Base-by-base conservation (phyloP, 1,284 basidiomycete genomes). In the Irpex lacteus region DNA sequence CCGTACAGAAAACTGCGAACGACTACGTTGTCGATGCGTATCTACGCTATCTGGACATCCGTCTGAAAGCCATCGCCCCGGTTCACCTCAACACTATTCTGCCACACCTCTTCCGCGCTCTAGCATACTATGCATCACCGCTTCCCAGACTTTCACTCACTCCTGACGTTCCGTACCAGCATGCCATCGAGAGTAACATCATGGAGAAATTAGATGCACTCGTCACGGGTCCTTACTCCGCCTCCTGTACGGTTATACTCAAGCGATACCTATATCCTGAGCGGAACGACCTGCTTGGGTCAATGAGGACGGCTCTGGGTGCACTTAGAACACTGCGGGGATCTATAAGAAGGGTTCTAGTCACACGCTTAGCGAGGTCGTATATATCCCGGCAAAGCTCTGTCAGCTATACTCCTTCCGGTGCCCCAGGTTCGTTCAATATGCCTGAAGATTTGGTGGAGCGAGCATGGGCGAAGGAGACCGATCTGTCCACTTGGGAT, bases 61-160 rank as follows among this genome's bases (percentile, higher is more conserved):
- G 88, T 63, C 75, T 87, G 50, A 86, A 85, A 68, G 80, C 79
- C 7, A 78, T 91, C 15, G 80, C 86, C 3, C 82, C 84, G 5
- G 75, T 74, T 15, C 80, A 82, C 68, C 81, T 92, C 53, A 72
- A 77, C 6, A 70, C 75, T 53, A 84, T 91, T 60, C 77, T 92
- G n/a, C 86, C 88, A 0, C 76, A 88, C 32, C 82, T 92, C n/a
- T 90, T 91, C 69, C 86, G 88, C 21, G 82, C 83, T 19, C 80
- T 90, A 15, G 84, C 87, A 0, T 85, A 84, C 68, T 87, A 84
- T 70, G 78, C 85, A 7, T 81, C 85, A 4, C 84, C 88, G 0
- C 80, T 92, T 32, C 87, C 90, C 40, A 83, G 87, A 6, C 74
- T 92, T 5, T 85, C 88, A 8, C 76, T 90, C 32, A 71, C 70